phyloP scores from a whole-genome alignment of 2,329 filamentous ascomycete genomes.

The Phaeophleospora eucalypticola region DNA sequence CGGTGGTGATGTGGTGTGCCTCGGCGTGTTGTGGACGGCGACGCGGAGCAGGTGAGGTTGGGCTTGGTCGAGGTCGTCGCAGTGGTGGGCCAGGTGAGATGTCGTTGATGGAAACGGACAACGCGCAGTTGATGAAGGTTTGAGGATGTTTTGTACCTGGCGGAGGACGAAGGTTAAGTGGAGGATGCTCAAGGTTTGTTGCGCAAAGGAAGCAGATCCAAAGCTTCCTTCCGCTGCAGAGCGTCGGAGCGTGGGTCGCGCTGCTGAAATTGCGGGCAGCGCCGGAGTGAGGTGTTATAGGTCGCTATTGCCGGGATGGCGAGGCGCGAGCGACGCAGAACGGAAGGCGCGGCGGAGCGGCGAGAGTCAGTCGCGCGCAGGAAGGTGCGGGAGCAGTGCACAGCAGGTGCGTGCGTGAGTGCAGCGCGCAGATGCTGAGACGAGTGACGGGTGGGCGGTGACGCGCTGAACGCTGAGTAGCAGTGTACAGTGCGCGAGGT shows the following conservation, averaged over 20 bases:
- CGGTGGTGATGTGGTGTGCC: too few relatives aligned
- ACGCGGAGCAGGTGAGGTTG: not conserved
- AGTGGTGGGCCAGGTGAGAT: too few relatives aligned
- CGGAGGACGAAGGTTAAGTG: constrained; percentile 22
- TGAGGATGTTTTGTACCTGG: constrained; percentile 21
- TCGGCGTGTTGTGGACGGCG: too few relatives aligned
- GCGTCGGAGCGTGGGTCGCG: constrained; percentile 13
- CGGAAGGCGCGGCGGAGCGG: constrained; percentile 1
- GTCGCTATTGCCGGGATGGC: not conserved
- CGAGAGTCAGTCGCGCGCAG: constrained; percentile 2
- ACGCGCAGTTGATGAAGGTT: constrained; percentile 1
- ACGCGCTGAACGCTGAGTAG: too few relatives aligned
- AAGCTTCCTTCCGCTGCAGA: constrained; percentile 14
- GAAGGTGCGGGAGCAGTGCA: not conserved
- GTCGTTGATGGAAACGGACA: constrained; percentile 4
- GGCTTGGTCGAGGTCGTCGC: constrained; percentile 3
- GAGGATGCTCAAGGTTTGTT: constrained; percentile 23
- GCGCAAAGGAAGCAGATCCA: constrained; percentile 19
- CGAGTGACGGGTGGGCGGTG: too few relatives aligned
- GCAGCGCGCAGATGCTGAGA: not conserved
- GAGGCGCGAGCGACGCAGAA: constrained; percentile 2
- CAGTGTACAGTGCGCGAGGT: too few relatives aligned
- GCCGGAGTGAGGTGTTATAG: not conserved
- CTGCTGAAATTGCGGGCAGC: constrained; percentile 12
- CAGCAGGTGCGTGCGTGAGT: not conserved